phyloP scores from a whole-genome alignment of 2,329 filamentous ascomycete genomes.

The Drechslera avenae region DNA sequence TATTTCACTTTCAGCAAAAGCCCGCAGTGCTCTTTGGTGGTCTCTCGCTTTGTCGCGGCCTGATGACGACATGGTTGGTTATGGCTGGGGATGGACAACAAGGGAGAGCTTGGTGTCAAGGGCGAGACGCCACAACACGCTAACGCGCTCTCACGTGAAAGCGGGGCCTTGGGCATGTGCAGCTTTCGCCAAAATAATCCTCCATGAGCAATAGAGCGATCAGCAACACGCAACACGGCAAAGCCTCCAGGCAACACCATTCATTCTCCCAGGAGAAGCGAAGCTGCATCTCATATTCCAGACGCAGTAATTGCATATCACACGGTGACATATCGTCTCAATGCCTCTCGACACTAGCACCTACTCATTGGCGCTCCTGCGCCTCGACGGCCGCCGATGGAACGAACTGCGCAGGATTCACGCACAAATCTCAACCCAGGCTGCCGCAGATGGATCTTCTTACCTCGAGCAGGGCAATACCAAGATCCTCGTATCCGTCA shows the following conservation, averaged over 20 bases:
- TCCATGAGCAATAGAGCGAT: constrained; percentile 6
- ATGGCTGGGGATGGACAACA: not conserved
- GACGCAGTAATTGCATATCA: not conserved
- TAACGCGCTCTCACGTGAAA: constrained; percentile 37
- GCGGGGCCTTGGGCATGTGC: constrained; percentile 21
- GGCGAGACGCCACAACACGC: constrained; percentile 14
- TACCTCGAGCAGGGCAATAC: constrained; percentile 98
- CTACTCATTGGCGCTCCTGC: constrained; percentile 79
- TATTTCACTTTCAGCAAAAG: constrained; percentile 35
- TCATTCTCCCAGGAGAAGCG: not conserved
- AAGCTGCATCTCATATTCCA: not conserved
- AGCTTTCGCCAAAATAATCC: constrained; percentile 13
- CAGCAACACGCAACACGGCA: not conserved
- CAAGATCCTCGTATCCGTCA: constrained; percentile 90
- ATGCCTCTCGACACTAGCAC: constrained; percentile 97
- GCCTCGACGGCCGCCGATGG: constrained; percentile 80
- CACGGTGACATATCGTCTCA: not conserved
- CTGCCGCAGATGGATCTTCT: constrained; percentile 87
- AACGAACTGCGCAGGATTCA: constrained; percentile 91
- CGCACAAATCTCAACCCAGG: constrained; percentile 89
- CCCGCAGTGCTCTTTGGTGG: constrained; percentile 25
- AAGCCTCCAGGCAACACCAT: too few species aligned
- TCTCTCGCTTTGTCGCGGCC: constrained; percentile 19
- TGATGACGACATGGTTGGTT: constrained; percentile 24
- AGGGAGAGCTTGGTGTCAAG: not conserved